Evolutionary conservation across 2,329 filamentous ascomycete genomes (phyloP), one percentile per base, ranked within the genome.

Genomic region (Ceratocystis smalleyi): DNA sequence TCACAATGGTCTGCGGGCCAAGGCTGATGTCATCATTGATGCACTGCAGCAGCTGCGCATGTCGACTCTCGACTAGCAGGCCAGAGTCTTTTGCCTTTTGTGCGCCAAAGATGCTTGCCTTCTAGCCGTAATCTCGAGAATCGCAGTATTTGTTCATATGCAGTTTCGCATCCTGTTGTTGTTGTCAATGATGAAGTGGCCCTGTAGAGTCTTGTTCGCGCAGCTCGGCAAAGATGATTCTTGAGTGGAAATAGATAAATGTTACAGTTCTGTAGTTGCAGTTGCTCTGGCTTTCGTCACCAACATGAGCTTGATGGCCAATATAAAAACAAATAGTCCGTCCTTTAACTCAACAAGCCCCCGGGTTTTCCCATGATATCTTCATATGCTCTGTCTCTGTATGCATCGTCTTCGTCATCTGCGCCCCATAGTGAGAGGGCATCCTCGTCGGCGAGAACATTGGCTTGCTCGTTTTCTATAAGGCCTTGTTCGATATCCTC

Each of bases 1-100:
- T 71, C 92, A 97, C 74, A 87, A 94, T 71, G 92, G 88, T 0
- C 73, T 96, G 54, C 80, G 89, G 66, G 79, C 80, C 62, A 88
- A 83, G 74, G 78, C 85, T 3, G 87, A 89, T 32, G 88, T 95
- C 68, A 83, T 96, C 19, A 68, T 68, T 43, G 59, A 62, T 17
- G 67, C 66, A 32, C 77, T 96, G 70, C 82, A 82, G 69, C 82
- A 87, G 69, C 76, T 96, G 2, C 57, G 64, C 30, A 43, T 66
- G 54, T 63, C 66, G 15, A 66, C 67, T 5, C 59, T 67, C 19
- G 67, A 68, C 49, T 68, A 54, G 43, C 17, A 45, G 22, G 24
- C 27, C 22, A 24, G 35, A 19, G 47, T 55, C 47, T 30, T 43
- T 22, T 40, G 43, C 19, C 7, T 24, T 35, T 4, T 45, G 22